A percentile compares a stretch with the other conserved stretches of the same genome.
Evolutionary conservation across 441 rosid species (phyloP).

Genomic region (Gossypium schwendimanii): DNA sequence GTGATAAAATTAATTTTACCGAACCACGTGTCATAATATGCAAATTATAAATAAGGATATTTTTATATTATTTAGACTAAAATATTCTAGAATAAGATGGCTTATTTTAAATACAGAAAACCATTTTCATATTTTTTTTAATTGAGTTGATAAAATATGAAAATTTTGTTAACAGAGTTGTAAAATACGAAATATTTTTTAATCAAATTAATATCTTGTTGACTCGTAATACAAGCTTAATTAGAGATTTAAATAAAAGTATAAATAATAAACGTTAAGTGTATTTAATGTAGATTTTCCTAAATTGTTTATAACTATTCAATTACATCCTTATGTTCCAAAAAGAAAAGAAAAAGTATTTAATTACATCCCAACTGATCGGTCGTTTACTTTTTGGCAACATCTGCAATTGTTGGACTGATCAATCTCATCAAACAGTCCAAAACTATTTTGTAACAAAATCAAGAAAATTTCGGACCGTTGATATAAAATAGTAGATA

Average conservation of each 20-base stretch:
- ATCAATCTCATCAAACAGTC: slow-evolving; percentile 7
- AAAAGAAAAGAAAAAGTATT: no score
- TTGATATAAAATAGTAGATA: background rate
- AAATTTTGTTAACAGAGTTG: no score
- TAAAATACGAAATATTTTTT: background rate
- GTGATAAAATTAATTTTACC: no score
- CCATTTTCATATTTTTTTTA: no score
- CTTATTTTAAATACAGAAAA: no score
- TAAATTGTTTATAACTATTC: background rate
- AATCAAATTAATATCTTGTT: background rate
- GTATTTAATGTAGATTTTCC: background rate
- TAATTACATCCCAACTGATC: no score
- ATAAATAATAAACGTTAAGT: background rate
- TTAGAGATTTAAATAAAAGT: background rate
- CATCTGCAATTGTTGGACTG: background rate
- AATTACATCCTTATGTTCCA: background rate
- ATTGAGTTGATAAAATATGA: no score
- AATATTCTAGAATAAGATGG: no score
- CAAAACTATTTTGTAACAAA: background rate
- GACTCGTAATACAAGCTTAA: background rate
- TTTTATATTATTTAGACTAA: no score
- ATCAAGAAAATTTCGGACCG: background rate
- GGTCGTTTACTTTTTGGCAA: background rate
- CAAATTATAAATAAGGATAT: no score
- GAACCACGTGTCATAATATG: no score